Conservation (phyloP, 352 stramenopile genomes). For the Lagenidium sp. region DNA sequence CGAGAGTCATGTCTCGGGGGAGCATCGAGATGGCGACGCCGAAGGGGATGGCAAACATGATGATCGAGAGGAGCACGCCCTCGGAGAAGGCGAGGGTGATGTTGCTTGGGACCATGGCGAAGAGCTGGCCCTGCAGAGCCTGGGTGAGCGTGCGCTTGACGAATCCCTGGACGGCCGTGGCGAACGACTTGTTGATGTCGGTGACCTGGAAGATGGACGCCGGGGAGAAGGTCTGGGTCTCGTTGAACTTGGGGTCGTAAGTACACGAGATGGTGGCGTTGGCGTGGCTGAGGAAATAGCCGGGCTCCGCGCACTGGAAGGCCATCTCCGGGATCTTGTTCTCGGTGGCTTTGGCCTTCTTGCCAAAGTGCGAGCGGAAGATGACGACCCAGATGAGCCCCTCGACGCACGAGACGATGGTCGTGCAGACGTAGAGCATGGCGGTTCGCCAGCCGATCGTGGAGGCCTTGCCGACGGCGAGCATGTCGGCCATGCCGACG, state of each 20-base stretch:
- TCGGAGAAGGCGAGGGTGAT: conserved; percentile 22
- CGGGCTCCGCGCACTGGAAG: conserved; percentile 7
- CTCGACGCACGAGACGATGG: conserved; percentile 7
- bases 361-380: conserved; percentile 7
- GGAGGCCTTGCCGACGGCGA: conserved; percentile 22
- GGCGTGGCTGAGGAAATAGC: conserved; percentile 12
- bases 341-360: conserved; percentile 2
- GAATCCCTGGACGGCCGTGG: background rate
- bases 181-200: conserved; percentile 15
- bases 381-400: conserved; percentile 10
- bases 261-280: conserved; percentile 11
- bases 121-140: conserved; percentile 13
- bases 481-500: conserved; percentile 27
- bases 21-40: conserved; percentile 14
- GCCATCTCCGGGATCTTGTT: conserved; percentile 4
- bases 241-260: conserved; percentile 13
- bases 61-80: conserved; percentile 19
- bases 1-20: conserved; percentile 5
- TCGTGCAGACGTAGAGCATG: conserved; percentile 16
- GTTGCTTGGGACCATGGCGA: conserved; percentile 13
- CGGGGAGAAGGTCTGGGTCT: conserved; percentile 1
- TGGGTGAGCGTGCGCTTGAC: conserved; percentile 9
- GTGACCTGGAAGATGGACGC: conserved; percentile 12
- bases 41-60: conserved; percentile 28
- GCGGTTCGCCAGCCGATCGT: conserved; percentile 23